Evolutionary conservation across 257 asterid genomes (phyloP).

Genomic region (Ocimum tenuiflorum): DNA sequence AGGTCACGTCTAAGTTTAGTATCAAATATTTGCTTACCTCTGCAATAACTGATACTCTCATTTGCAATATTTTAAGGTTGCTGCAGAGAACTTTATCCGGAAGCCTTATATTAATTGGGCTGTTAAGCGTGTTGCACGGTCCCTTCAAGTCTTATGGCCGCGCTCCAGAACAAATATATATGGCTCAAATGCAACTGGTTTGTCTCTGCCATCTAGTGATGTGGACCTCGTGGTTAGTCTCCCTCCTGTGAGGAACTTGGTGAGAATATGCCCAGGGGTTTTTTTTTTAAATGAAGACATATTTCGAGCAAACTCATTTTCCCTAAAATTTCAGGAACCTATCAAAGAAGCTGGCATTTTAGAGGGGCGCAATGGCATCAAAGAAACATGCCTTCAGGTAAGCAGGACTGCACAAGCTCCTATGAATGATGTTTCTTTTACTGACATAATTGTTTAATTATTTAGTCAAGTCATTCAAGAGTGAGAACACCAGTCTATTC

Average conservation of each 20-base stretch:
- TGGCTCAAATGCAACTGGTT: constrained; percentile 95
- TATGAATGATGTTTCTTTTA: background rate
- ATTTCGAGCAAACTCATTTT: constrained; percentile 10
- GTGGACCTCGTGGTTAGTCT: constrained; percentile 97
- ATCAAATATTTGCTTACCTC: constrained; percentile 10
- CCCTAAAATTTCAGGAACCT: constrained; percentile 63
- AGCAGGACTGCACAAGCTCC: constrained; percentile 14
- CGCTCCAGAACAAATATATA: constrained; percentile 87
- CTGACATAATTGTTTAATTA: constrained; percentile 1
- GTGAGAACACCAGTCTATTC: background rate
- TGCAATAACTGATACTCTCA: constrained; percentile 18
- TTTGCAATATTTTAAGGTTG: constrained; percentile 48
- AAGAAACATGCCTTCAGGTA: constrained; percentile 99
- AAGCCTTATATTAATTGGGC: constrained; percentile 97
- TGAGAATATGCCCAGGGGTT: constrained; percentile 32
- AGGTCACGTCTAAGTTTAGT: constrained; percentile 6
- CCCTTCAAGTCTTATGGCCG: constrained; percentile 98
- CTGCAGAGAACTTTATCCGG: constrained; percentile 74
- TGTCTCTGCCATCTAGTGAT: constrained; percentile 94
- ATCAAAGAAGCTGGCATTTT: constrained; percentile 98
- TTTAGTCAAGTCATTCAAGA: constrained; percentile 3
- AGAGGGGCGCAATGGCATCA: constrained; percentile 98
- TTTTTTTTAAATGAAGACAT: background rate
- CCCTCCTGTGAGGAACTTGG: constrained; percentile 99
- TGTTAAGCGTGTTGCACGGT: constrained; percentile 96